A percentile compares a stretch with the other conserved stretches of the same genome.
Conservation (phyloP, 2,329 filamentous ascomycete species). For the Cladophialophora immunda region DNA sequence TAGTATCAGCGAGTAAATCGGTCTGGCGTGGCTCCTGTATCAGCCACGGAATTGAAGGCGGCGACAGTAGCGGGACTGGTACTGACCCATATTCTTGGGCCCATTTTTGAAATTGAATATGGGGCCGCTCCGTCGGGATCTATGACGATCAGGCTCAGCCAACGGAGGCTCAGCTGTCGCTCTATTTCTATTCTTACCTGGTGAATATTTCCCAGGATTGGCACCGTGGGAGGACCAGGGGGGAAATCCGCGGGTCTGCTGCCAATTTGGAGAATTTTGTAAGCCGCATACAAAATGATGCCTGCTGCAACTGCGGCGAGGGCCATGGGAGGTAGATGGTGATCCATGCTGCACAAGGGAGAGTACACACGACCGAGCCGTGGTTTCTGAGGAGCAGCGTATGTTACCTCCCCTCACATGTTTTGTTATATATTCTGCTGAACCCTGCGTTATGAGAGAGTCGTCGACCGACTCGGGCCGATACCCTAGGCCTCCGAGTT, state of each 20-base stretch:
- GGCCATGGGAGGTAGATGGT: not conserved
- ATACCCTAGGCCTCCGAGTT: not conserved
- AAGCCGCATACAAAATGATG: not conserved
- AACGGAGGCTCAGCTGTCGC: not conserved
- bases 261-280: slow-evolving; percentile 37
- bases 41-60: not conserved
- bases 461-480: not conserved
- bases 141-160: slow-evolving; percentile 20
- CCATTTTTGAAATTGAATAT: slow-evolving; percentile 62
- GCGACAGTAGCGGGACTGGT: not conserved
- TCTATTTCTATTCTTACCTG: slow-evolving; percentile 38
- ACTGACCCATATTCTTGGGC: slow-evolving; percentile 57
- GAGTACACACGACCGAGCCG: too few species aligned
- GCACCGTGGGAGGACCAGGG: slow-evolving; percentile 61
- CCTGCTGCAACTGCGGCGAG: not conserved
- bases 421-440: too few species aligned
- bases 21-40: slow-evolving; percentile 38
- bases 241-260: slow-evolving; percentile 45
- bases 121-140: slow-evolving; percentile 54
- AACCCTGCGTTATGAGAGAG: too few species aligned
- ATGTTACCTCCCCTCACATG: too few species aligned
- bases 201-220: slow-evolving; percentile 62
- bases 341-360: not conserved
- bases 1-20: slow-evolving; percentile 61
- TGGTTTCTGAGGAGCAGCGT: too few species aligned